Conservation (phyloP, 179 eudicot species). For the Beta lomatogona region DNA sequence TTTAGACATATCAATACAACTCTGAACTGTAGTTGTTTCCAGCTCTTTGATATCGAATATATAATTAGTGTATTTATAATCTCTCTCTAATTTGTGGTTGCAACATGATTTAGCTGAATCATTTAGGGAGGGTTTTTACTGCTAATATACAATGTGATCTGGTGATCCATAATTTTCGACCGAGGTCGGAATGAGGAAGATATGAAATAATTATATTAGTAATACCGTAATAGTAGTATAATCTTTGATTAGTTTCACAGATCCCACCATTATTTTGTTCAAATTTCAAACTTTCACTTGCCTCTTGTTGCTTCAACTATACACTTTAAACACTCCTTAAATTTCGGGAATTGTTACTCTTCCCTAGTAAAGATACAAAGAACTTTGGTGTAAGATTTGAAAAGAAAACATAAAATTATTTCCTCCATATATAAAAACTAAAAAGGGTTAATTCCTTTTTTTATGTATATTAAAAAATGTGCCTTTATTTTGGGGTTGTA, state of each 20-base stretch:
- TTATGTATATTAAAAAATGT: too few relatives aligned
- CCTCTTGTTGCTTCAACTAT: slow-evolving; percentile 12
- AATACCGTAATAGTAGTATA: background rate
- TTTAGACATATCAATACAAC: slow-evolving; percentile 7
- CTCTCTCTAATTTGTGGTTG: background rate
- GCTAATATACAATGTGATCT: slow-evolving; percentile 6
- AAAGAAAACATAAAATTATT: background rate
- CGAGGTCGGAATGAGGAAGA: slow-evolving; percentile 18
- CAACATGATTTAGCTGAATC: slow-evolving; percentile 29
- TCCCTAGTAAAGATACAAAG: slow-evolving; percentile 16
- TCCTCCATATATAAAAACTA: too few relatives aligned
- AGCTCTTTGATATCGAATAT: background rate
- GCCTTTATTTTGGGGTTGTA: background rate
- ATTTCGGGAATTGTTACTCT: slow-evolving; percentile 15
- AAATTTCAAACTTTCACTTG: slow-evolving; percentile 28
- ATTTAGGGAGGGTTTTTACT: slow-evolving; percentile 6
- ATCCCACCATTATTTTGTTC: slow-evolving; percentile 35
- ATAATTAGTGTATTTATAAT: background rate
- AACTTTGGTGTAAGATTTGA: slow-evolving; percentile 2
- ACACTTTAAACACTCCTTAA: slow-evolving; percentile 27
- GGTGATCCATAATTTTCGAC: slow-evolving; percentile 39
- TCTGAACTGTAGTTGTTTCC: slow-evolving; percentile 9
- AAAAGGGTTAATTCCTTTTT: too few relatives aligned
- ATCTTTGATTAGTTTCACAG: slow-evolving; percentile 23
- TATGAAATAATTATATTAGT: slow-evolving; percentile 4